phyloP scores from a whole-genome alignment of 257 asterid genomes.

The Nicotiana attenuata region DNA sequence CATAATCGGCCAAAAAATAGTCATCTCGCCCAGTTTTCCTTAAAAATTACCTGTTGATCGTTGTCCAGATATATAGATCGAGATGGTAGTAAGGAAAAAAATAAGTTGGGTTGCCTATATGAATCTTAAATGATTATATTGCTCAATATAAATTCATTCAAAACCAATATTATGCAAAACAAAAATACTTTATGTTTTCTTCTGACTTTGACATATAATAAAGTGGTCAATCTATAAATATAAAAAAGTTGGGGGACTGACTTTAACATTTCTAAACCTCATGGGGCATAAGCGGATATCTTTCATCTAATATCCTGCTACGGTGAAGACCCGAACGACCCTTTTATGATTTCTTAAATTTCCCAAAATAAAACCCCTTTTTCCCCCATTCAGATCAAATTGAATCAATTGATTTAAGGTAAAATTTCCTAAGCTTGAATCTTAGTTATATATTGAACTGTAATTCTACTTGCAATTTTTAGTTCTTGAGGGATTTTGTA shows the following conservation, averaged over 20 bases:
- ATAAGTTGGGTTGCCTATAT: too few relatives aligned
- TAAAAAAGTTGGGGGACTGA: not conserved
- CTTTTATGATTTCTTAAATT: not conserved
- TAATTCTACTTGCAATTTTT: not conserved
- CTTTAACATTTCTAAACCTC: not conserved
- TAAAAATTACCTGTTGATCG: too few relatives aligned
- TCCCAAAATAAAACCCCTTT: not conserved
- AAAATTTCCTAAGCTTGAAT: too few relatives aligned
- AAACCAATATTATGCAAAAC: too few relatives aligned
- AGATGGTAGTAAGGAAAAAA: too few relatives aligned
- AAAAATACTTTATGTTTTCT: too few relatives aligned
- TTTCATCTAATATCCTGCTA: not conserved
- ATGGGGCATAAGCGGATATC: not conserved
- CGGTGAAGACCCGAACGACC: not conserved
- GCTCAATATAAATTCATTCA: too few relatives aligned
- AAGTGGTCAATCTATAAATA: not conserved
- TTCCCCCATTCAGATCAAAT: not conserved
- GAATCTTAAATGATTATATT: too few relatives aligned
- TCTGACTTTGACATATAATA: too few relatives aligned
- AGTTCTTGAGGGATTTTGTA: not conserved
- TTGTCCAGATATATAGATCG: too few relatives aligned
- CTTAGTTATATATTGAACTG: not conserved
- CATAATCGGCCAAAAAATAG: too few relatives aligned
- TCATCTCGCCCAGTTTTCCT: too few relatives aligned
- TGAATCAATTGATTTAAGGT: not conserved